These are phyloP conservation scores for Ceratocystis albifundus DNA, from an alignment of 2,329 filamentous ascomycete species.

Conservation along the genomic window DNA sequence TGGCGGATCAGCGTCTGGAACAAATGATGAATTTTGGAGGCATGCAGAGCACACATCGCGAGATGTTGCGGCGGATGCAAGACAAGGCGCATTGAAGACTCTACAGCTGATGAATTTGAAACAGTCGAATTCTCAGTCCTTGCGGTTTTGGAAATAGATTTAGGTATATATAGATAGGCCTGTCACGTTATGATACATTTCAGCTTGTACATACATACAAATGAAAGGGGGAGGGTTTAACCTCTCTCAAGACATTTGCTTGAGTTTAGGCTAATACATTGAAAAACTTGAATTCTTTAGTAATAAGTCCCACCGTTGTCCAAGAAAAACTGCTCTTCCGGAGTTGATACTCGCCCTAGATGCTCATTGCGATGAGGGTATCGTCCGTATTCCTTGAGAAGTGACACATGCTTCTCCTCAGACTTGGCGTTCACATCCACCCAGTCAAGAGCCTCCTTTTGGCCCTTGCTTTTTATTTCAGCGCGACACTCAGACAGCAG, in stretches of 20 bases:
- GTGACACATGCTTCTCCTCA: slow-evolving; percentile 38
- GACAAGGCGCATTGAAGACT: slow-evolving; percentile 17
- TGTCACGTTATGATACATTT: slow-evolving; percentile 3
- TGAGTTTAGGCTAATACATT: neutral
- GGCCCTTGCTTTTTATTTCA: slow-evolving; percentile 29
- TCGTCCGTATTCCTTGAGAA: slow-evolving; percentile 44
- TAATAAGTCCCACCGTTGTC: slow-evolving; percentile 31
- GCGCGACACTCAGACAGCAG: slow-evolving; percentile 28
- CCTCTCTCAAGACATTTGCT: neutral
- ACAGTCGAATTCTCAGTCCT: neutral
- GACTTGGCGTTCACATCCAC: slow-evolving; percentile 13
- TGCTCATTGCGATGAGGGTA: slow-evolving; percentile 48
- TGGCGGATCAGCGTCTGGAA: slow-evolving; percentile 54
- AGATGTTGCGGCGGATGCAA: slow-evolving; percentile 73
- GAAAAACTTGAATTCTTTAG: neutral
- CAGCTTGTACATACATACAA: neutral
- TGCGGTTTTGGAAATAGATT: neutral
- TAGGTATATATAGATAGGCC: slow-evolving; percentile 1
- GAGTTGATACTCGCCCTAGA: slow-evolving; percentile 39
- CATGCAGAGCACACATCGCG: slow-evolving; percentile 63
- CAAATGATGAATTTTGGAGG: slow-evolving; percentile 65
- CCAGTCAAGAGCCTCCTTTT: slow-evolving; percentile 25
- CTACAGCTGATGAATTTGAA: neutral
- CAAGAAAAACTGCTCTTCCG: slow-evolving; percentile 41
- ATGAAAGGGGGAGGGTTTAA: neutral